A percentile compares a stretch with the other conserved stretches of the same genome.
Evolutionary conservation across 768 basidiomycete species (phyloP).

Genomic region (Asterophora parasitica): DNA sequence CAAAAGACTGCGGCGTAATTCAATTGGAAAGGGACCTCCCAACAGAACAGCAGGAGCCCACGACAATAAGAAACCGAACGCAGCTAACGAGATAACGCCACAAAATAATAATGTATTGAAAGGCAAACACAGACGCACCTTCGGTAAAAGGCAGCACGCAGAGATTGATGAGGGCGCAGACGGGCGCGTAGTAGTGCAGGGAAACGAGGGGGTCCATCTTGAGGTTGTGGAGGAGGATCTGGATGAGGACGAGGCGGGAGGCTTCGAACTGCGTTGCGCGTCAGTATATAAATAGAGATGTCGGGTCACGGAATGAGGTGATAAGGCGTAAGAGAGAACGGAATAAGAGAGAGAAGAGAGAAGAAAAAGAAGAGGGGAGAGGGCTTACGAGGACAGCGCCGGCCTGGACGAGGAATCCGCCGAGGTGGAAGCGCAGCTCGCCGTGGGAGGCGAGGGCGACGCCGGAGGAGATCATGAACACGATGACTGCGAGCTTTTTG

Average conservation of each 20-base stretch:
- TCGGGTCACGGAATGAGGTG: no score
- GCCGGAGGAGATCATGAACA: conserved; percentile 86
- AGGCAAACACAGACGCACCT: conserved; percentile 40
- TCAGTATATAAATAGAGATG: no score
- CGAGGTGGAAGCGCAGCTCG: conserved; percentile 78
- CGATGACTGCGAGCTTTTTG: conserved; percentile 74
- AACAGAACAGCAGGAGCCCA: no score
- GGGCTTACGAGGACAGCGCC: conserved; percentile 75
- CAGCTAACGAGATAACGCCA: no score
- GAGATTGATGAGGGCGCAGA: conserved; percentile 89
- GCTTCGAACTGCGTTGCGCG: conserved; percentile 69
- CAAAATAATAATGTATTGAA: no score
- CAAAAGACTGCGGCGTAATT: no score
- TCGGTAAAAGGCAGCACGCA: conserved; percentile 88
- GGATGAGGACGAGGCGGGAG: conserved; percentile 92
- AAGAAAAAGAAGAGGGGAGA: background rate
- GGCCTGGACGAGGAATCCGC: conserved; percentile 86
- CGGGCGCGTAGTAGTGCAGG: conserved; percentile 93
- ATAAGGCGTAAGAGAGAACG: no score
- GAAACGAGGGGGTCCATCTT: conserved; percentile 98
- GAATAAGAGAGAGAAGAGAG: no score
- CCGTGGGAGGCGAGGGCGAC: conserved; percentile 89
- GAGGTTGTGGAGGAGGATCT: conserved; percentile 87
- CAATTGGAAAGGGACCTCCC: no score
- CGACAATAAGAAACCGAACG: no score